A percentile compares a stretch with the other conserved stretches of the same genome.
phyloP scores from a whole-genome alignment of 2,329 filamentous ascomycete species.

The Diaporthe ilicicola region DNA sequence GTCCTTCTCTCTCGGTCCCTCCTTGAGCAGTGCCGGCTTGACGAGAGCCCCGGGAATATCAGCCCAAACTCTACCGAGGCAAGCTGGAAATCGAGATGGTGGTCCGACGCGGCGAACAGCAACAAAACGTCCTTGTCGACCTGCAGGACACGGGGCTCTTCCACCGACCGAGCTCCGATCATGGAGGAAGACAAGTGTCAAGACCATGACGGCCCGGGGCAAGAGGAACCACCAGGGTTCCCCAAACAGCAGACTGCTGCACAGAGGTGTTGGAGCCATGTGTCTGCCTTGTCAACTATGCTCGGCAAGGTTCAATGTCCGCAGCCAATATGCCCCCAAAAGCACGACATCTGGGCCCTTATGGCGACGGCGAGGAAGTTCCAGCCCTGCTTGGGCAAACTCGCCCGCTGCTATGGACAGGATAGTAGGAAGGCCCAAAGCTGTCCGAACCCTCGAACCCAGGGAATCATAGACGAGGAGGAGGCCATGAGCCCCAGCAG shows the following conservation, averaged over 20 bases:
- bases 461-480: slow-evolving; percentile 3
- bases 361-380: slow-evolving; percentile 24
- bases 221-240: background rate
- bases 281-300: slow-evolving; percentile 12
- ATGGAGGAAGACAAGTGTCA: background rate
- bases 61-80: slow-evolving; percentile 14
- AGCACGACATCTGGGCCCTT: slow-evolving; percentile 20
- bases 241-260: background rate
- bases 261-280: background rate
- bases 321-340: background rate
- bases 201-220: background rate
- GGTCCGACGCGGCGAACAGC: slow-evolving; percentile 3
- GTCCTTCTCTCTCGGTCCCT: slow-evolving; percentile 23
- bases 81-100: slow-evolving; percentile 23
- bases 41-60: background rate
- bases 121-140: slow-evolving; percentile 18
- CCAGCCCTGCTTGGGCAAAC: slow-evolving; percentile 3
- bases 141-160: background rate
- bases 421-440: slow-evolving; percentile 2
- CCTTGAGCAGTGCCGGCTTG: slow-evolving; percentile 28
- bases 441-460: slow-evolving; percentile 3
- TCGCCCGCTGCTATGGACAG: background rate
- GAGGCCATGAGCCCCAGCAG: slow-evolving; percentile 15
- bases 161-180: background rate
- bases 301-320: background rate